Percentiles rank a stretch among this genome's conserved stretches.
These are phyloP conservation scores for Suillus placidus DNA, from an alignment of 768 basidiomycete species.

Conservation along the genomic window DNA sequence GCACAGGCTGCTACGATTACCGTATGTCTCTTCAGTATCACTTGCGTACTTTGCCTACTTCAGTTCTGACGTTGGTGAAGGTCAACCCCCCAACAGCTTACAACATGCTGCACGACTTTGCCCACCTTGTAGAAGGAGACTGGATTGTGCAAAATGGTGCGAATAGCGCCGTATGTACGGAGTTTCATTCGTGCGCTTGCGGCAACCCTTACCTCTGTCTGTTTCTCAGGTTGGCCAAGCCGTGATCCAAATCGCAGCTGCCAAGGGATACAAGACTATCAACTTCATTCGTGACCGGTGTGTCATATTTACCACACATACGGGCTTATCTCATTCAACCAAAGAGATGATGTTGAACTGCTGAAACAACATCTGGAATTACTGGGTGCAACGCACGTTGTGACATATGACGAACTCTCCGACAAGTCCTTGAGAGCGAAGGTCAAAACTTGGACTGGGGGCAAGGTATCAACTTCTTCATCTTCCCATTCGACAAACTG, in stretches of 20 bases:
- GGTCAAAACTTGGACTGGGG: conserved; percentile 65
- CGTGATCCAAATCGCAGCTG: conserved; percentile 83
- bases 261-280: conserved; percentile 70
- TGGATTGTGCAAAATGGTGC: conserved; percentile 88
- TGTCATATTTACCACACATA: conserved; percentile 17
- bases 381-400: conserved; percentile 76
- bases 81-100: conserved; percentile 86
- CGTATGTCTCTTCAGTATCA: conserved; percentile 40
- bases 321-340: conserved; percentile 1
- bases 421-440: conserved; percentile 56
- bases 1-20: conserved; percentile 77
- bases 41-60: background rate
- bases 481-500: conserved; percentile 14
- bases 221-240: conserved; percentile 71
- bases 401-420: conserved; percentile 74
- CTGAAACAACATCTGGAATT: conserved; percentile 52
- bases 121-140: conserved; percentile 63
- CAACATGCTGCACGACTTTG: conserved; percentile 77
- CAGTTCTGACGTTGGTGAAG: conserved; percentile 33
- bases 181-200: background rate
- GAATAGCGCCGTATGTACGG: conserved; percentile 77
- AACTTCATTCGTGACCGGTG: conserved; percentile 80
- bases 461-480: conserved; percentile 46
- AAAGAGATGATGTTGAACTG: conserved; percentile 54
- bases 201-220: conserved; percentile 10